phyloP scores from a whole-genome alignment of 2,329 filamentous ascomycete genomes.

The Alternaria alternata region DNA sequence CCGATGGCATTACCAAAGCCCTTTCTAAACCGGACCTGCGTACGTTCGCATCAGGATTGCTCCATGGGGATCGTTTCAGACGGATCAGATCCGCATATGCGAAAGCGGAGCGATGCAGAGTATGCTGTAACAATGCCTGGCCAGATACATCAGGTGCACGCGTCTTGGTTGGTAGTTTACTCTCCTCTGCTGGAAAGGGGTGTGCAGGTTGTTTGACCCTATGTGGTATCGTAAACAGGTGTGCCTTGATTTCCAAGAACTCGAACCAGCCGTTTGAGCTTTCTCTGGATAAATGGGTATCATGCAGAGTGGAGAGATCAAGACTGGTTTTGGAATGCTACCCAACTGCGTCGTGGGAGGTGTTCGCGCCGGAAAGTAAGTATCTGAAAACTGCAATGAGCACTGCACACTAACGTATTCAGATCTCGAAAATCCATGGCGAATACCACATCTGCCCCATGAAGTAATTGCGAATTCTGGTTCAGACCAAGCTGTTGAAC shows the following conservation, averaged over 20 bases:
- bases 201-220: constrained; percentile 13
- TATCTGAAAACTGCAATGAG: no score
- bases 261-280: not conserved
- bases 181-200: not conserved
- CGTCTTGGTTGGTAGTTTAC: no score
- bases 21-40: not conserved
- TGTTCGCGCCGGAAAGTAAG: not conserved
- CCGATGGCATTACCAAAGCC: not conserved
- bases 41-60: not conserved
- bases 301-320: not conserved
- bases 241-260: not conserved
- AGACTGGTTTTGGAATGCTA: not conserved
- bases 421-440: not conserved
- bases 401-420: not conserved
- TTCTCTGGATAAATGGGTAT: not conserved
- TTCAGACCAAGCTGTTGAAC: not conserved
- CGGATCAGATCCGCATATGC: constrained; percentile 5
- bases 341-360: not conserved
- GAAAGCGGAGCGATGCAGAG: constrained; percentile 2
- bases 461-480: not conserved
- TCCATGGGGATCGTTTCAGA: not conserved
- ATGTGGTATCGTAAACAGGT: not conserved
- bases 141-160: not conserved
- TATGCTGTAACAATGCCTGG: constrained; percentile 1
- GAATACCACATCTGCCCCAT: not conserved